Percentiles rank a stretch among this genome's conserved stretches.
These are phyloP conservation scores for Circinella umbellata DNA, from an alignment of 371 early-diverging fungal genomes.

Conservation along the genomic window DNA sequence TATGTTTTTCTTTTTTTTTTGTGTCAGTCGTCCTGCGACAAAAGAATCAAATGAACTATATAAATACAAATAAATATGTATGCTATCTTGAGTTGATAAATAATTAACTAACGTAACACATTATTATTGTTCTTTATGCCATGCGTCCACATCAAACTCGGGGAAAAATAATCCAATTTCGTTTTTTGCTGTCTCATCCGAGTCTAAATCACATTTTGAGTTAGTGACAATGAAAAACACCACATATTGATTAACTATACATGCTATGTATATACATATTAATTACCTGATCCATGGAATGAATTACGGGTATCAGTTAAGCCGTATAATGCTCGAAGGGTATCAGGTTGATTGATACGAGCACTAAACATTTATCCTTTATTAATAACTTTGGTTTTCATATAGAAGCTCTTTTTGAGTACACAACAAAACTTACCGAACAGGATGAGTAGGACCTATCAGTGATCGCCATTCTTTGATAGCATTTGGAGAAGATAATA, in stretches of 20 bases:
- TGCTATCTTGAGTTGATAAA: no score
- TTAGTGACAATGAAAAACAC: background rate
- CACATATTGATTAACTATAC: background rate
- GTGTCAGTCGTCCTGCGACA: no score
- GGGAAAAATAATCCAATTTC: slow-evolving; percentile 69
- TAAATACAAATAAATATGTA: no score
- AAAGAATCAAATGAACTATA: no score
- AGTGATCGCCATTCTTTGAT: slow-evolving; percentile 66
- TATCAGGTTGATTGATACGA: slow-evolving; percentile 59
- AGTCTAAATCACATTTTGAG: slow-evolving; percentile 40
- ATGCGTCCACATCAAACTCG: slow-evolving; percentile 36
- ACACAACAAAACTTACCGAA: slow-evolving; percentile 43
- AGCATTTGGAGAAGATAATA: slow-evolving; percentile 64
- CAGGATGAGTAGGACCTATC: slow-evolving; percentile 74
- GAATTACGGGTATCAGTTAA: slow-evolving; percentile 85
- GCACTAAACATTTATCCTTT: slow-evolving; percentile 49
- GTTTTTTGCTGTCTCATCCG: slow-evolving; percentile 58
- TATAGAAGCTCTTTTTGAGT: background rate
- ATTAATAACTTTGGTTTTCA: background rate
- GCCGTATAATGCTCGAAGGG: slow-evolving; percentile 76
- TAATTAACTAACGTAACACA: no score
- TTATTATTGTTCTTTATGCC: slow-evolving; percentile 8
- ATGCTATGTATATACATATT: background rate
- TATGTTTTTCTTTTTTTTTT: no score
- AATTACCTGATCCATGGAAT: slow-evolving; percentile 77